Base-by-base conservation (phyloP, 352 stramenopile species). In the Stramenopiles sp. region DNA sequence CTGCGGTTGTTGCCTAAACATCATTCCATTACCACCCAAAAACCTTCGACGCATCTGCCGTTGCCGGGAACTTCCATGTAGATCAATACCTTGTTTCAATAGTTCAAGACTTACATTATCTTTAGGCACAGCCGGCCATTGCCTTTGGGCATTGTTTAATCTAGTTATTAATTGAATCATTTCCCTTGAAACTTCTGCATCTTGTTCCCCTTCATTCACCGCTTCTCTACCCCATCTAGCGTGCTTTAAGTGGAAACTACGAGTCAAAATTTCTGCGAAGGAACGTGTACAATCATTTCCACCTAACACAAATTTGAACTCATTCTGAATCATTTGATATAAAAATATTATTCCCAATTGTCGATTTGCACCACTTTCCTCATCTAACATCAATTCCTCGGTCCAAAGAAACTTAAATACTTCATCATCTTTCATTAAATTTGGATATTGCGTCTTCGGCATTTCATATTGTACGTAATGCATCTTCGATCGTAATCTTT, bases 381-480 rank as follows among this genome's bases (percentile, higher is more conserved):
- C 89, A 73, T 93, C 89, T 1, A 88, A 87, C 31, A 93, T 85
- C 33, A 92, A 83, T 0, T 86, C 86, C 32, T 88, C 91, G 63
- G 92, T 91, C 89, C 89, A 93, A 1, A 92, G 84, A 0, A 93
- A 83, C 78, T 92, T 92, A 0, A 86, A 85, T 0, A 85, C 84
- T 81, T 92, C 89, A 80, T 91, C 88, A 13, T 92, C 88, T 30
- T 91, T 87, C 77, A 93, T 84, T 7, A 91, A 78, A 38, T 87
- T 90, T n/a, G 82, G 85, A 43, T 88, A 82, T 13, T 87, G 85
- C 0, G 84, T 83, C 0, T 84, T 79, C 32, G 79, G 78, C 74
- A 90, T 84, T 76, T 91, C 91, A 7, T 88, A 88, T 74, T 88
- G 87, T 81, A 91, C 92, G 80, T 93, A 93, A 1, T 88, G 85